Evolutionary conservation across 83 land plant genomes (phyloP).

Genomic region (Picea mariana): DNA sequence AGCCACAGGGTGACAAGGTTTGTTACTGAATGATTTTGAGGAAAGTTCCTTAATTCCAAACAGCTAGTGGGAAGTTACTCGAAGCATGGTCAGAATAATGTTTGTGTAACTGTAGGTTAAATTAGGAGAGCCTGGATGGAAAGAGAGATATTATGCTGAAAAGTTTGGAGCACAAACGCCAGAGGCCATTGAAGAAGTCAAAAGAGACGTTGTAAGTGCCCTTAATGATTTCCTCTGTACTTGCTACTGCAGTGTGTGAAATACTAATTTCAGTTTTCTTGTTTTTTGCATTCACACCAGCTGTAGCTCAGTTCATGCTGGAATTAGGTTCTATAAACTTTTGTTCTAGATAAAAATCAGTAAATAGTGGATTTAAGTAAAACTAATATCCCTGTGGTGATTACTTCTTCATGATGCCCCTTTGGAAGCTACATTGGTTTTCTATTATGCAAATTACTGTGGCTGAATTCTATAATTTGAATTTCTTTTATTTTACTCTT

Average conservation of each 20-base stretch:
- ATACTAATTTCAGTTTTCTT: neutral
- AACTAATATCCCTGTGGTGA: neutral
- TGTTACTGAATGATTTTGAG: neutral
- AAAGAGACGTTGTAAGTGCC: slow-evolving; percentile 73
- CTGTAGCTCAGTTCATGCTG: neutral
- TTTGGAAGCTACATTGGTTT: neutral
- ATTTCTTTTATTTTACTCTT: neutral
- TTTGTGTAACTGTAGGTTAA: slow-evolving; percentile 52
- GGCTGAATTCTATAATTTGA: neutral
- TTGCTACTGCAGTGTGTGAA: neutral
- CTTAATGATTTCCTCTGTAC: neutral
- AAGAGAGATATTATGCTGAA: slow-evolving; percentile 92
- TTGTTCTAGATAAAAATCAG: neutral
- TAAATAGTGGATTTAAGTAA: neutral
- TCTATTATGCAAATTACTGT: neutral
- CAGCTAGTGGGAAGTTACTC: neutral
- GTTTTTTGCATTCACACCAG: slow-evolving; percentile 1
- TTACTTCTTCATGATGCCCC: neutral
- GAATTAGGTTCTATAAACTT: neutral
- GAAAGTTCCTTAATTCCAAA: neutral
- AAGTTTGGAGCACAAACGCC: slow-evolving; percentile 63
- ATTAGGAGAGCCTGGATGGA: slow-evolving; percentile 97
- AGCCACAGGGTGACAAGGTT: slow-evolving; percentile 7
- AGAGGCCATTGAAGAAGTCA: slow-evolving; percentile 50
- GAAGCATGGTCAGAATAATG: neutral